Percentiles rank a stretch among this genome's conserved stretches.
Evolutionary conservation across 441 rosid species (phyloP).

Genomic region (Pelargonium cotyledonis): DNA sequence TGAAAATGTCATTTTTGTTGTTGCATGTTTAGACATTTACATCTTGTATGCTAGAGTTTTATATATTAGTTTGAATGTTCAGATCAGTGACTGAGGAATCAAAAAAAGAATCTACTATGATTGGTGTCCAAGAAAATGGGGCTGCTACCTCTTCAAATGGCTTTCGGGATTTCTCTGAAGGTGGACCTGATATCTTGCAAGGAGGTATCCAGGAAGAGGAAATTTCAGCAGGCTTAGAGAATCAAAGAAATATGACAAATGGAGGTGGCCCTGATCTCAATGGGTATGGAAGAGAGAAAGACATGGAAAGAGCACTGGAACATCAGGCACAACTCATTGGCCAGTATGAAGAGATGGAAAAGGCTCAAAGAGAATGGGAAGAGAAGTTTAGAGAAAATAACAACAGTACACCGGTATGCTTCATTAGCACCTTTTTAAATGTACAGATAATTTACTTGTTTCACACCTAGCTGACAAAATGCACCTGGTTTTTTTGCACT

Average conservation of each 20-base stretch:
- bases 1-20: background rate
- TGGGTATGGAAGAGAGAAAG: conserved; percentile 35
- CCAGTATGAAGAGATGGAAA: conserved; percentile 76
- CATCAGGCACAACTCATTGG: conserved; percentile 71
- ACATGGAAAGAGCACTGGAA: conserved; percentile 73
- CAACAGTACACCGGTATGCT: conserved; percentile 62
- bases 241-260: conserved; percentile 24
- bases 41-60: conserved; percentile 4
- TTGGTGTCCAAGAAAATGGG: conserved; percentile 38
- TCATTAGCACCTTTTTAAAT: conserved; percentile 5
- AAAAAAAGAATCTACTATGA: conserved; percentile 28
- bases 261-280: conserved; percentile 28
- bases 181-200: conserved; percentile 22
- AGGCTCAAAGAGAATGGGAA: conserved; percentile 92
- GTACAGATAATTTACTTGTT: background rate
- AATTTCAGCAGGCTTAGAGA: conserved; percentile 25
- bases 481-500: background rate
- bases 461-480: background rate
- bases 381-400: conserved; percentile 72
- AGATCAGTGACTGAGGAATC: conserved; percentile 39
- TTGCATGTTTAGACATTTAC: background rate
- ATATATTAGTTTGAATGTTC: conserved; percentile 26
- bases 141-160: conserved; percentile 25
- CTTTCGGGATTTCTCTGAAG: conserved; percentile 26
- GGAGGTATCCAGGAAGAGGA: conserved; percentile 25